These are phyloP conservation scores for Ascocoryne sarcoides DNA, from an alignment of 2,329 filamentous ascomycete species.

Conservation along the genomic window DNA sequence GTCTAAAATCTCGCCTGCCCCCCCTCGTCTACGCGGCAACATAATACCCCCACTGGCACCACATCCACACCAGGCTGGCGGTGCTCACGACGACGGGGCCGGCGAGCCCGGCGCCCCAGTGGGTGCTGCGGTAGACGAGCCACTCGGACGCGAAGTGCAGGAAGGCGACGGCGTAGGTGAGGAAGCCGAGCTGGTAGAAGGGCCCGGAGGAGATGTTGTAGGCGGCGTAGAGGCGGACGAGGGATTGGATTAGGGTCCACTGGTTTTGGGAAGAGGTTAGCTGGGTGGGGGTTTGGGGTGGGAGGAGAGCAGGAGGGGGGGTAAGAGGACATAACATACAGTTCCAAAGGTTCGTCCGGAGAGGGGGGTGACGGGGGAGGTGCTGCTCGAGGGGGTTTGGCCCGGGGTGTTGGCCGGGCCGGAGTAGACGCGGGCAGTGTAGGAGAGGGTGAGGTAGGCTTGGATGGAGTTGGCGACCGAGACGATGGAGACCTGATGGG, in stretches of 20 bases:
- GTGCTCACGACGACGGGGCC: slow-evolving; percentile 47
- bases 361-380: slow-evolving; percentile 41
- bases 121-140: slow-evolving; percentile 67
- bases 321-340: slow-evolving; percentile 36
- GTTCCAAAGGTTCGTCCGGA: slow-evolving; percentile 41
- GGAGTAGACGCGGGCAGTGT: slow-evolving; percentile 81
- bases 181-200: slow-evolving; percentile 55
- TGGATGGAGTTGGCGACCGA: slow-evolving; percentile 81
- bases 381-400: slow-evolving; percentile 31
- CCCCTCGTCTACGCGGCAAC: too few species aligned
- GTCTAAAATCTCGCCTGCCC: too few species aligned
- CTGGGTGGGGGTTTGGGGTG: slow-evolving; percentile 48
- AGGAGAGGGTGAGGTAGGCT: slow-evolving; percentile 70
- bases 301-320: slow-evolving; percentile 68
- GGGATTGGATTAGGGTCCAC: slow-evolving; percentile 30
- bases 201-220: slow-evolving; percentile 53
- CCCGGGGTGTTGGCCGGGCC: slow-evolving; percentile 32
- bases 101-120: slow-evolving; percentile 47
- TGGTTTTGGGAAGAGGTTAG: neutral
- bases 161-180: slow-evolving; percentile 56
- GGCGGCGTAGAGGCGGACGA: slow-evolving; percentile 57
- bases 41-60: slow-evolving; percentile 60
- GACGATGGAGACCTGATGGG: slow-evolving; percentile 63
- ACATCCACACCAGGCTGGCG: slow-evolving; percentile 50
- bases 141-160: slow-evolving; percentile 58